These are phyloP conservation scores for Mediolabrus comicus DNA, from an alignment of 108 stramenopile genomes.

Conservation along the genomic window DNA sequence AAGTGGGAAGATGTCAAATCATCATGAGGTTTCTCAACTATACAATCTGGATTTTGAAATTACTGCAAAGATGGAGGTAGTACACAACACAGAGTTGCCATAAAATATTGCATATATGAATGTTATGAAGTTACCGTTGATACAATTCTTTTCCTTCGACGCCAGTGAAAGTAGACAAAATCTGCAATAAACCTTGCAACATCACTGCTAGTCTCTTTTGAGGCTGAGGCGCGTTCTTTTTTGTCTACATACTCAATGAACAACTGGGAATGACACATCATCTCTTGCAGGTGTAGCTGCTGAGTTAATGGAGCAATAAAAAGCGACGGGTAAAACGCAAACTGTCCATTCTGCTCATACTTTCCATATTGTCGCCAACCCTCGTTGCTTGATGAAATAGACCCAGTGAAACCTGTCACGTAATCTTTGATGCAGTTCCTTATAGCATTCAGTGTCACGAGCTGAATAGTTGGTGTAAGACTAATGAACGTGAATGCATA, in stretches of 20 bases:
- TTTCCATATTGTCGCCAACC: conserved; percentile 18
- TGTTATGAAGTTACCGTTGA: not conserved
- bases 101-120: not conserved
- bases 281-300: conserved; percentile 26
- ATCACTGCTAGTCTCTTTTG: not conserved
- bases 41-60: not conserved
- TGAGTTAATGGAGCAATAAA: conserved; percentile 14
- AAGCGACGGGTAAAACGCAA: conserved; percentile 23
- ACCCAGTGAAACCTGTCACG: conserved; percentile 15
- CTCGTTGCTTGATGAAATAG: conserved; percentile 3
- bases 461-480: too few relatives aligned
- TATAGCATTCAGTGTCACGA: conserved; percentile 14
- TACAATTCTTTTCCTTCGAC: not conserved
- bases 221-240: not conserved
- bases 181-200: not conserved
- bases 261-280: conserved; percentile 22
- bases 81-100: not conserved
- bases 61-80: not conserved
- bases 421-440: not conserved
- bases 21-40: not conserved
- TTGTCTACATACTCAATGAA: conserved; percentile 11
- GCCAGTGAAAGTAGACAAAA: not conserved
- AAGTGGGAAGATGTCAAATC: not conserved
- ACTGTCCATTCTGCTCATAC: not conserved
- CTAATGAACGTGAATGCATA: too few relatives aligned